Evolutionary conservation across 208 protist species (phyloP).

Genomic region (Acanthamoeba sp.): DNA sequence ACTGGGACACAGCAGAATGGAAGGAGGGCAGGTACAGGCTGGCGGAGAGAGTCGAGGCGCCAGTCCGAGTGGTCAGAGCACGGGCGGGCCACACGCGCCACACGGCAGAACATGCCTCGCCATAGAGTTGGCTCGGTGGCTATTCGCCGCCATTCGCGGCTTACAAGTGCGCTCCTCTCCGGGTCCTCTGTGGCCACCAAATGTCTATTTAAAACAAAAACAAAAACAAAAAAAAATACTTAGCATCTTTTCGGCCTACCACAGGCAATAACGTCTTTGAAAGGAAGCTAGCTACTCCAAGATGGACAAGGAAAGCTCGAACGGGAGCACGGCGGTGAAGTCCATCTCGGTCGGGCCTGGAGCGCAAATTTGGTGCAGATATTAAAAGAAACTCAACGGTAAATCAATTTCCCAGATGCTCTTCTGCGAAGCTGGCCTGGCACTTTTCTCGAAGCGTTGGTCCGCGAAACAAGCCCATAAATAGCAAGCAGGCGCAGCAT

Average conservation of each 20-base stretch:
- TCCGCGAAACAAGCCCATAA: no score
- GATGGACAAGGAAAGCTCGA: neutral
- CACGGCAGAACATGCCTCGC: neutral
- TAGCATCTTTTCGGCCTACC: no score
- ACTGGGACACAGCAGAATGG: neutral
- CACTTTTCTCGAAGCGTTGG: no score
- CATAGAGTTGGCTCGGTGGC: neutral
- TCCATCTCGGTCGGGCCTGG: neutral
- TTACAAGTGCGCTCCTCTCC: neutral
- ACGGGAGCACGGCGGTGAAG: neutral
- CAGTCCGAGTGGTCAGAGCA: neutral
- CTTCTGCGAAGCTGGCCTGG: no score
- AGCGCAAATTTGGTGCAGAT: no score
- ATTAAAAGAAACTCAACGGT: no score
- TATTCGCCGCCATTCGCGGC: neutral
- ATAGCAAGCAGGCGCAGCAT: no score
- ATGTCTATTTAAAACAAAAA: neutral
- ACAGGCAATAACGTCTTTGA: no score
- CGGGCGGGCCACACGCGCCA: neutral
- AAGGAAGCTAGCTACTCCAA: neutral
- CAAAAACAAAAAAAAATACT: neutral
- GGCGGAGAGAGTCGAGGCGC: neutral
- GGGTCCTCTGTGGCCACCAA: neutral
- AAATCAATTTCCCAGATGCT: no score
- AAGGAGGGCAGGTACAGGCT: neutral